Percentiles rank a stretch among this genome's conserved stretches.
Evolutionary conservation across 345 rosid species (phyloP).

Genomic region (Diplotaxis tenuifolia): DNA sequence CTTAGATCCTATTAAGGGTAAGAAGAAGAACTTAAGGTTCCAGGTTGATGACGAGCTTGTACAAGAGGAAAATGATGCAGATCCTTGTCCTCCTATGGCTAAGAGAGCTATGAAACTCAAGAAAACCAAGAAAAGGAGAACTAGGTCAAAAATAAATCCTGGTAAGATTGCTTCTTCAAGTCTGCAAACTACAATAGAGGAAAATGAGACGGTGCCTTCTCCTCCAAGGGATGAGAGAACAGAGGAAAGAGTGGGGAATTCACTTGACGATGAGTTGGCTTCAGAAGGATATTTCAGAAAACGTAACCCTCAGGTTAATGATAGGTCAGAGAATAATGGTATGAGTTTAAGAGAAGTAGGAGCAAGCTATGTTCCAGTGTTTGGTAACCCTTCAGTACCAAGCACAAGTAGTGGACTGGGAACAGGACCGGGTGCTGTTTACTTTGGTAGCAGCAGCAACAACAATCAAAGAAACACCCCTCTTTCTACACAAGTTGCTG

Average conservation of each 20-base stretch:
- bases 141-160: conserved; percentile 7
- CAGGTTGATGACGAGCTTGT: conserved; percentile 38
- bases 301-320: background rate
- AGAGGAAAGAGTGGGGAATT: conserved; percentile 25
- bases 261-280: background rate
- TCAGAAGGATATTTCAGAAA: background rate
- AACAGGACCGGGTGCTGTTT: background rate
- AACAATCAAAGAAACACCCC: background rate
- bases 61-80: conserved; percentile 19
- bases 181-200: conserved; percentile 24
- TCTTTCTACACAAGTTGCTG: conserved; percentile 37
- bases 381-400: background rate
- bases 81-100: background rate
- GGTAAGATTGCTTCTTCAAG: conserved; percentile 31
- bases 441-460: background rate
- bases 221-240: conserved; percentile 37
- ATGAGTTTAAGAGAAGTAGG: background rate
- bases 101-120: background rate
- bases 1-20: conserved; percentile 38
- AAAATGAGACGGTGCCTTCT: conserved; percentile 41
- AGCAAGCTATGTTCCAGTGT: background rate
- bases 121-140: background rate
- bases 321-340: background rate
- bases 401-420: background rate
- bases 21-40: conserved; percentile 51